Percentiles rank a stretch among this genome's conserved stretches.
These are phyloP conservation scores for Magnaporthales sp. DNA, from an alignment of 2,329 filamentous ascomycete species.

Conservation along the genomic window DNA sequence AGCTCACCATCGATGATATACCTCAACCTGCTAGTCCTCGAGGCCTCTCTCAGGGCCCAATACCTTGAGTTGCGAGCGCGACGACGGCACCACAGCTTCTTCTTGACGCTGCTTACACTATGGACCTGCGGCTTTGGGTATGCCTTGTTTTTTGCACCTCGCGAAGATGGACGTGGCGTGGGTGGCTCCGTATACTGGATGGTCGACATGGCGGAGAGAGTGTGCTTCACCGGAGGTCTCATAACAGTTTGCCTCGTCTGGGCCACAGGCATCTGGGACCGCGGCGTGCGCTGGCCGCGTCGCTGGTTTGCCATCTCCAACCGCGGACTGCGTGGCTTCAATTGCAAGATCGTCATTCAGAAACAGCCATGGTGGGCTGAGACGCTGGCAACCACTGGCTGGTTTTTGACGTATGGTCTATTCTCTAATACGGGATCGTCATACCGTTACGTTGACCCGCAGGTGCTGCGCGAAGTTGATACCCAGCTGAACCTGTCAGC, in stretches of 20 bases:
- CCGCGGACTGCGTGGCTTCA: slow-evolving; percentile 81
- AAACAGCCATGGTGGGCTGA: slow-evolving; percentile 78
- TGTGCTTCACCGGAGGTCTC: slow-evolving; percentile 84
- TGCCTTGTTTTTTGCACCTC: slow-evolving; percentile 86
- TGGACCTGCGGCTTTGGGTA: slow-evolving; percentile 87
- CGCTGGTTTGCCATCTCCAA: slow-evolving; percentile 88
- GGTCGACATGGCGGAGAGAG: slow-evolving; percentile 79
- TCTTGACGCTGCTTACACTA: slow-evolving; percentile 66
- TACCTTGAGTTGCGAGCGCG: slow-evolving; percentile 85
- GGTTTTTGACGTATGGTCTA: slow-evolving; percentile 68
- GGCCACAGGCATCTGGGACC: slow-evolving; percentile 94
- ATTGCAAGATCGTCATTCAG: slow-evolving; percentile 90
- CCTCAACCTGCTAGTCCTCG: slow-evolving; percentile 93
- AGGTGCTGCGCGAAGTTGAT: slow-evolving; percentile 50
- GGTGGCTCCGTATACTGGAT: slow-evolving; percentile 96
- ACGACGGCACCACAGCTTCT: slow-evolving; percentile 86
- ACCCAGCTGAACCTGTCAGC: slow-evolving; percentile 42
- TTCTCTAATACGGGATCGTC: slow-evolving; percentile 62
- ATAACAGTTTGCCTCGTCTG: slow-evolving; percentile 82
- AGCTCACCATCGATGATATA: slow-evolving; percentile 94
- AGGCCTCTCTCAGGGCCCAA: slow-evolving; percentile 85
- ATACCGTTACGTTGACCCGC: slow-evolving; percentile 69
- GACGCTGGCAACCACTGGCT: slow-evolving; percentile 60
- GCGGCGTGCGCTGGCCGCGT: slow-evolving; percentile 87
- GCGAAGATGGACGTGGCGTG: slow-evolving; percentile 84